Evolutionary conservation across 306 rosid species (phyloP).

Genomic region (Cicer judaicum): DNA sequence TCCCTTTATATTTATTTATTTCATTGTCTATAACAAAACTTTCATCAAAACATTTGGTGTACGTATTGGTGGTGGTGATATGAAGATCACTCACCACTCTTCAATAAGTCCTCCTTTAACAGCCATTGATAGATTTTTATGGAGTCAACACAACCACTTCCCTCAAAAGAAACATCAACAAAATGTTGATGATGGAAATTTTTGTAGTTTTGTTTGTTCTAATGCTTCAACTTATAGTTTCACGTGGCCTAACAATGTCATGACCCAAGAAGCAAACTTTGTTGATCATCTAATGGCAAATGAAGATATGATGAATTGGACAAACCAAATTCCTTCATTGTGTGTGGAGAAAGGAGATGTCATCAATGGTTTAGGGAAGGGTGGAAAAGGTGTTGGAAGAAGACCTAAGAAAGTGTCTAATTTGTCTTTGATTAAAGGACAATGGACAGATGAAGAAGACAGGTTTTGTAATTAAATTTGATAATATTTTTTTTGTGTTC

Average conservation of each 20-base stretch:
- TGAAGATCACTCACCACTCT: constrained; percentile 18
- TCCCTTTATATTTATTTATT: background rate
- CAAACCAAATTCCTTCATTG: constrained; percentile 35
- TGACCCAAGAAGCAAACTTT: constrained; percentile 35
- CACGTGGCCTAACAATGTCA: constrained; percentile 29
- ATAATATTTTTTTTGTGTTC: background rate
- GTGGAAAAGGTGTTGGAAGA: constrained; percentile 44
- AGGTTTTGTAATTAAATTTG: constrained; percentile 51
- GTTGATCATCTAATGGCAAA: constrained; percentile 39
- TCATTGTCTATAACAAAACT: too few species aligned
- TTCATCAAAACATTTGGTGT: constrained; percentile 51
- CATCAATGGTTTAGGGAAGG: constrained; percentile 23
- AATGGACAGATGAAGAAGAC: constrained; percentile 91
- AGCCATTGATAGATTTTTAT: constrained; percentile 75
- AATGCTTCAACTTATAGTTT: constrained; percentile 42
- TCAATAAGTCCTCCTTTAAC: constrained; percentile 58
- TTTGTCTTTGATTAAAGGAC: constrained; percentile 73
- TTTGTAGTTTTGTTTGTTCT: background rate
- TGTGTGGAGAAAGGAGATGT: constrained; percentile 34
- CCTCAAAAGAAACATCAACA: constrained; percentile 35
- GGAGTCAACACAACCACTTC: constrained; percentile 48
- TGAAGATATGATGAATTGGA: constrained; percentile 50
- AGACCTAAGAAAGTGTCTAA: constrained; percentile 50
- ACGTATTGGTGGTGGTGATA: background rate
- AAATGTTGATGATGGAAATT: constrained; percentile 6